A percentile compares a stretch with the other conserved stretches of the same genome.
phyloP scores from a whole-genome alignment of 2,329 filamentous ascomycete genomes.

The Eutypella sp. region DNA sequence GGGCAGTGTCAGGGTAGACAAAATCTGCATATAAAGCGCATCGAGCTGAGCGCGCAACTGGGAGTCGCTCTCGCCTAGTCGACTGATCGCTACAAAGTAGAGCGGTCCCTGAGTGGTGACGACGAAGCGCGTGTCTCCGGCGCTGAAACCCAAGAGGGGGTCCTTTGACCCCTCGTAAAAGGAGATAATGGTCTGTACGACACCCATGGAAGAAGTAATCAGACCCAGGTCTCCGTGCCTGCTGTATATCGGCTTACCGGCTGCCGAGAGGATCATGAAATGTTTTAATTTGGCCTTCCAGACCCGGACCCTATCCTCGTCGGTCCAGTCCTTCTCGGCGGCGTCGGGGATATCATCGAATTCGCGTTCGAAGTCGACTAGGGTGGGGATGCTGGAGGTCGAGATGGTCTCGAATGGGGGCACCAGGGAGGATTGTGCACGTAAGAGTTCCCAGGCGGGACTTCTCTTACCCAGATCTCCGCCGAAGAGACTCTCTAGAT shows the following conservation, averaged over 20 bases:
- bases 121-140: slow-evolving; percentile 81
- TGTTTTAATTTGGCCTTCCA: slow-evolving; percentile 97
- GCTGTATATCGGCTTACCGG: slow-evolving; percentile 96
- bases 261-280: slow-evolving; percentile 92
- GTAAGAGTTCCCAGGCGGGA: slow-evolving; percentile 63
- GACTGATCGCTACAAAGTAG: slow-evolving; percentile 90
- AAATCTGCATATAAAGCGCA: slow-evolving; percentile 94
- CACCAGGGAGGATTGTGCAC: slow-evolving; percentile 54
- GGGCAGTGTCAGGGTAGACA: slow-evolving; percentile 90
- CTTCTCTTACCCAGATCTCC: slow-evolving; percentile 64
- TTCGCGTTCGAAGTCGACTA: slow-evolving; percentile 67
- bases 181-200: slow-evolving; percentile 95
- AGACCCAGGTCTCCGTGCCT: slow-evolving; percentile 85
- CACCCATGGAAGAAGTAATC: slow-evolving; percentile 89
- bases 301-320: slow-evolving; percentile 58
- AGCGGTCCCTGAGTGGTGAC: slow-evolving; percentile 79
- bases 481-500: slow-evolving; percentile 76
- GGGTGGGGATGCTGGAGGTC: slow-evolving; percentile 38
- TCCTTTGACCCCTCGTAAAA: slow-evolving; percentile 84
- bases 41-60: slow-evolving; percentile 86
- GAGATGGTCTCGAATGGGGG: slow-evolving; percentile 56
- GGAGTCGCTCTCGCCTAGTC: slow-evolving; percentile 83
- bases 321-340: slow-evolving; percentile 34
- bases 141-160: slow-evolving; percentile 75
- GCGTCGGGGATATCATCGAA: slow-evolving; percentile 69